These are phyloP conservation scores for Casuarina cunninghamiana DNA, from an alignment of 306 rosid species.

Conservation along the genomic window DNA sequence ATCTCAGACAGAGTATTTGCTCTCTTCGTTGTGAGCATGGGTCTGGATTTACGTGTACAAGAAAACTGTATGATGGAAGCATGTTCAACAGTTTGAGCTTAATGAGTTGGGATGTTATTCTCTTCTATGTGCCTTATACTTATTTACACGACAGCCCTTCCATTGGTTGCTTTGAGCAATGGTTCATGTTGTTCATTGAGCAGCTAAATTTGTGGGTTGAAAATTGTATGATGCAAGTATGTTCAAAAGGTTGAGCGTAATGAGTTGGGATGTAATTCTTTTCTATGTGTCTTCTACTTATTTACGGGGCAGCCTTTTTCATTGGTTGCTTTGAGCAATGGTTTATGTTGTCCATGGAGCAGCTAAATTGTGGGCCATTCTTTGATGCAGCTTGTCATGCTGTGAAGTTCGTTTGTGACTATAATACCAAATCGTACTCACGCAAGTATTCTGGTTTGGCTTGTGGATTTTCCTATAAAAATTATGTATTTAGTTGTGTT, in stretches of 20 bases:
- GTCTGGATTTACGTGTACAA: constrained; percentile 21
- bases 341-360: not conserved
- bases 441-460: constrained; percentile 11
- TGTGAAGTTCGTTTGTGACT: not conserved
- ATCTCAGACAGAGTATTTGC: constrained; percentile 17
- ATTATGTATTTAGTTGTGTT: not conserved
- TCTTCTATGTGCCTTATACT: constrained; percentile 7
- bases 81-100: not conserved
- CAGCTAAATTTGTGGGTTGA: not conserved
- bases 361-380: not conserved
- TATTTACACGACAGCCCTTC: constrained; percentile 9
- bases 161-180: constrained; percentile 13
- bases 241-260: not conserved
- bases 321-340: constrained; percentile 12
- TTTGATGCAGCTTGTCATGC: not conserved
- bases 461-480: not conserved
- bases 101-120: constrained; percentile 6
- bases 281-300: constrained; percentile 6
- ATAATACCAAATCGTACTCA: not conserved
- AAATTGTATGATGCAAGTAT: not conserved
- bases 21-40: constrained; percentile 18
- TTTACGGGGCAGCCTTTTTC: constrained; percentile 14
- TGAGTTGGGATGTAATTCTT: not conserved
- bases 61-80: constrained; percentile 11
- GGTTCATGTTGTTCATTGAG: not conserved